Conservation (phyloP, 2,329 filamentous ascomycete species). For the Stemphylium vesicarium region DNA sequence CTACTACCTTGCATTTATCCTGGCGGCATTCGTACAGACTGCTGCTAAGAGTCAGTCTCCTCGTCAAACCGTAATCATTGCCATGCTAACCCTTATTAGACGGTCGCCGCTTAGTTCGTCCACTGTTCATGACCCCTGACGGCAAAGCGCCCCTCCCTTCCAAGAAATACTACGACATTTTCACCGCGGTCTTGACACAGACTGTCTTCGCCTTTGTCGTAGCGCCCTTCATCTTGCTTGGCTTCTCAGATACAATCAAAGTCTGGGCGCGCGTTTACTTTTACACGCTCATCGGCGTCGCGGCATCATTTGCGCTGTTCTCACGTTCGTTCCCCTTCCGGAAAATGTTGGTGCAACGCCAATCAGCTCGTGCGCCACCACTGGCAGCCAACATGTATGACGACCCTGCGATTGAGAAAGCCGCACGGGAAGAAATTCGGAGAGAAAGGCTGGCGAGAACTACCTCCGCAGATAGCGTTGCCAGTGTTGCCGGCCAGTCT, state of each 20-base stretch:
- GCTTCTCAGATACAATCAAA: slow-evolving; percentile 70
- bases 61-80: neutral
- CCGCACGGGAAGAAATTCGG: slow-evolving; percentile 44
- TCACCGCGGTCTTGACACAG: slow-evolving; percentile 78
- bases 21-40: slow-evolving; percentile 91
- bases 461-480: slow-evolving; percentile 61
- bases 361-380: slow-evolving; percentile 28
- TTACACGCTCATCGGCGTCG: slow-evolving; percentile 76
- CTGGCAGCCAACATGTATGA: slow-evolving; percentile 31
- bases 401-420: slow-evolving; percentile 35
- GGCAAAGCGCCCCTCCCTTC: slow-evolving; percentile 61
- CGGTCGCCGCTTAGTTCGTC: slow-evolving; percentile 84
- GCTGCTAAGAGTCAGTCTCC: slow-evolving; percentile 84
- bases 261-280: slow-evolving; percentile 91
- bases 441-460: slow-evolving; percentile 54
- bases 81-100: slow-evolving; percentile 59
- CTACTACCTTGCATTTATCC: slow-evolving; percentile 89
- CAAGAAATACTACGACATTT: slow-evolving; percentile 87
- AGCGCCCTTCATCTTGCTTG: slow-evolving; percentile 84
- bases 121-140: slow-evolving; percentile 86
- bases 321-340: slow-evolving; percentile 74
- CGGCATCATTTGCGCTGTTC: slow-evolving; percentile 74
- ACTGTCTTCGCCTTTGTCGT: slow-evolving; percentile 82
- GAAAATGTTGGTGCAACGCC: slow-evolving; percentile 48
- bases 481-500: slow-evolving; percentile 42